Evolutionary conservation across 129 eudicot species (phyloP), one percentile per base, ranked within the genome.

Genomic region (Rutidosis leptorrhynchoides): DNA sequence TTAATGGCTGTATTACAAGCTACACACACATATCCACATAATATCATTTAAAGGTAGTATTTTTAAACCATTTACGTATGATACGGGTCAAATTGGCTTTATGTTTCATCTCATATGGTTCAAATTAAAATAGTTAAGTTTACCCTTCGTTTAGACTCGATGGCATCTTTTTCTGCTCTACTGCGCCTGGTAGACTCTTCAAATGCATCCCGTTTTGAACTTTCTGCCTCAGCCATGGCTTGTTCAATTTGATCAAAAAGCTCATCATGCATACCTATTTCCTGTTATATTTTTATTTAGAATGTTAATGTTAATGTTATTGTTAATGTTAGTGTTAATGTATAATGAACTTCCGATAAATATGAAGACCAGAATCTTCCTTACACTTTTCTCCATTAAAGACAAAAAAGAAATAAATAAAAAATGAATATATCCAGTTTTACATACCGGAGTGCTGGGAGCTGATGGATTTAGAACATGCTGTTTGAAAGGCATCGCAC

Each of bases 131-230:
- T n/a, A n/a, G n/a, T n/a, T n/a, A 67, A 57, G 33, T 62, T 82
- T 83, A 88, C 98, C 84, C 74, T 83, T 77, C 77, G 83, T 49
- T 74, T 70, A 67, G 96, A 95, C 51, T 76, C 87, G 37, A 82
- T 84, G 57, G 88, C 89, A 23, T 80, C 84, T 67, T 74, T 86
- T 81, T 93, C 96, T 62, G 96, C 96, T 72, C 84, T 85, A 64
- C 78, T 79, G 49, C 95, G 91, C 82, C 75, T 85, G 33, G 72
- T 53, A 33, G 98, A 85, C 87, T 88, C 98, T 63, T 85, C 85
- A 74, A 53, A 82, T 52, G 95, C 95, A 64, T 88, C 91, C 56
- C 70, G 74, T 69, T 76, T 77, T 26, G 87, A 82, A 71, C 30
- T 76, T 29, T 82, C 91, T 55, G 89, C 92, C 76, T 93, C 98